Conservation (phyloP, 2,329 filamentous ascomycete genomes). For the Xylariaceae sp. region DNA sequence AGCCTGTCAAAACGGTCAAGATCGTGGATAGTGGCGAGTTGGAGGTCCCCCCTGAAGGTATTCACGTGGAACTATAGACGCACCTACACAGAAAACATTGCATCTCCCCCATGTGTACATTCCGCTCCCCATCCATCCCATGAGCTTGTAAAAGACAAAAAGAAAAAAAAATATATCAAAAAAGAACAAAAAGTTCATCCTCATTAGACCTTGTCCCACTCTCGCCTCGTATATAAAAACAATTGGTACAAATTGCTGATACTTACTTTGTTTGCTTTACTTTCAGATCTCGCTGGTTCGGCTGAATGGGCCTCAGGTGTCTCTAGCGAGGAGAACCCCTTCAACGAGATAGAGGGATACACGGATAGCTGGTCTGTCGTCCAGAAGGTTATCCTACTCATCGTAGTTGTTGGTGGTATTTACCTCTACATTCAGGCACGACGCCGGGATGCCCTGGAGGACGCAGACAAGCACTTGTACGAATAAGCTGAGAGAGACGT, state of each 20-base stretch:
- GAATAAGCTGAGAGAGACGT: slow-evolving; percentile 17
- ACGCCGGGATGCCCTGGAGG: slow-evolving; percentile 31
- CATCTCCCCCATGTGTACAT: slow-evolving; percentile 27
- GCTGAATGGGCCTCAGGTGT: slow-evolving; percentile 37
- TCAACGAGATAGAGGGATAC: slow-evolving; percentile 3
- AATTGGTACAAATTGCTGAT: slow-evolving; percentile 31
- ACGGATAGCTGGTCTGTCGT: slow-evolving; percentile 39
- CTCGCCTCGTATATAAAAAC: slow-evolving; percentile 27
- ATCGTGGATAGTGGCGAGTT: slow-evolving; percentile 81
- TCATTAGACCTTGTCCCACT: slow-evolving; percentile 26
- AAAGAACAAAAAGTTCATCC: slow-evolving; percentile 1
- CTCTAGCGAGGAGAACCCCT: slow-evolving; percentile 27
- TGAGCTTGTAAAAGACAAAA: slow-evolving; percentile 11
- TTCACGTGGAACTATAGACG: slow-evolving; percentile 77
- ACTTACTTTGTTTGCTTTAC: slow-evolving; percentile 14
- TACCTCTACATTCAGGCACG: slow-evolving; percentile 41
- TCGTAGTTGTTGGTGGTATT: slow-evolving; percentile 43
- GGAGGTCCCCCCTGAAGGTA: slow-evolving; percentile 83
- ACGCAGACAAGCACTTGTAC: slow-evolving; percentile 41
- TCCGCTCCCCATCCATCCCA: slow-evolving; percentile 25
- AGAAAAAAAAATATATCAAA: slow-evolving; percentile 1
- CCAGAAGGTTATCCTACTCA: slow-evolving; percentile 48
- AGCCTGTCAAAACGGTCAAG: slow-evolving; percentile 64
- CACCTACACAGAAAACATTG: slow-evolving; percentile 12
- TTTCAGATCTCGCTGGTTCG: slow-evolving; percentile 33